Percentiles rank a stretch among this genome's conserved stretches.
These are phyloP conservation scores for Tephrocybe sp. DNA, from an alignment of 768 basidiomycete species.

Conservation along the genomic window DNA sequence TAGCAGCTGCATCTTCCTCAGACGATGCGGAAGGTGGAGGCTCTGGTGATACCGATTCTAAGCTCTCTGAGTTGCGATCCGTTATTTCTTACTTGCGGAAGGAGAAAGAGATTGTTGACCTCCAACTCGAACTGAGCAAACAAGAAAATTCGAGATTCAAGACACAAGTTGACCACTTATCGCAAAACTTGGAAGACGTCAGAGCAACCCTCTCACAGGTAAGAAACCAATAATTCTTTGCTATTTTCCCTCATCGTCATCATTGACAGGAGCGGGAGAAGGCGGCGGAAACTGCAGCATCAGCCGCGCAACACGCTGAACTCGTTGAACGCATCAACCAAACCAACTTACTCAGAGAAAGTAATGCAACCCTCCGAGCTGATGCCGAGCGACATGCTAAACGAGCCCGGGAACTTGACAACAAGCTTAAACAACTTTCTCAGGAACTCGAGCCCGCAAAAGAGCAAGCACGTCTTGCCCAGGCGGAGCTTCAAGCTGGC, in stretches of 20 bases:
- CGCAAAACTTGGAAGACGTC: constrained; percentile 68
- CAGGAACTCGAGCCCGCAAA: constrained; percentile 72
- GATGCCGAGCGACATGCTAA: constrained; percentile 74
- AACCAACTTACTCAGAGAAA: constrained; percentile 82
- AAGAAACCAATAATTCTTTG: constrained; percentile 9
- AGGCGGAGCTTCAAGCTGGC: constrained; percentile 75
- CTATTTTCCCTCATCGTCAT: neutral
- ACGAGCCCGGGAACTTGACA: constrained; percentile 66
- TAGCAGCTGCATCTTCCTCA: constrained; percentile 54
- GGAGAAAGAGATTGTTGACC: constrained; percentile 90
- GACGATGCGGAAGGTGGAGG: constrained; percentile 43
- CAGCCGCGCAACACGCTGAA: constrained; percentile 79
- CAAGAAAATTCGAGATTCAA: constrained; percentile 75
- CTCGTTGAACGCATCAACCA: constrained; percentile 86
- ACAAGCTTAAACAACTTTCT: constrained; percentile 55
- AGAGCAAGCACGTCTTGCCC: constrained; percentile 62
- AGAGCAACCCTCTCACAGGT: constrained; percentile 73
- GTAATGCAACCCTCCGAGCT: constrained; percentile 80
- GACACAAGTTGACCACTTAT: constrained; percentile 72
- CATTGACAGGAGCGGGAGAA: constrained; percentile 72
- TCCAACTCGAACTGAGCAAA: constrained; percentile 78
- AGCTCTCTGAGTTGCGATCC: constrained; percentile 71
- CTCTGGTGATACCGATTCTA: constrained; percentile 55
- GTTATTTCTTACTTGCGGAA: constrained; percentile 82
- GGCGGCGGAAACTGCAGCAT: constrained; percentile 67